Percentiles rank a stretch among this genome's conserved stretches.
Conservation (phyloP, 768 basidiomycete species). For the Hypsizygus marmoreus region DNA sequence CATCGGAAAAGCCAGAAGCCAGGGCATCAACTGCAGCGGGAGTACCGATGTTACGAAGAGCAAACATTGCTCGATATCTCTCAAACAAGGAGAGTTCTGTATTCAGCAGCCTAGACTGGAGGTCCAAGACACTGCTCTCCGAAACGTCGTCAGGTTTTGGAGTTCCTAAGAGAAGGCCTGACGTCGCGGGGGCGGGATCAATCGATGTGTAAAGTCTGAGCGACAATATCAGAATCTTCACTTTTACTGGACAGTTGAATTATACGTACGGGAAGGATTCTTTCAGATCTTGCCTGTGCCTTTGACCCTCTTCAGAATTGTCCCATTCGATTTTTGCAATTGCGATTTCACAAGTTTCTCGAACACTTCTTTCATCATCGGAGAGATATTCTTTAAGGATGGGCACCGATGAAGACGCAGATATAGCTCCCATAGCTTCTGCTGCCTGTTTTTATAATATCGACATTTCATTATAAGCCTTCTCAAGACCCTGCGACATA, state of each 20-base stretch:
- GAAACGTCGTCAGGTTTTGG: slow-evolving; percentile 54
- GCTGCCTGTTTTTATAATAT: slow-evolving; percentile 64
- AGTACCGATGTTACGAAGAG: slow-evolving; percentile 90
- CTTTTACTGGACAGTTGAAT: background rate
- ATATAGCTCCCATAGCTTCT: slow-evolving; percentile 98
- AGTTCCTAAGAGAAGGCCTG: slow-evolving; percentile 56
- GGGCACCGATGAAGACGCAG: slow-evolving; percentile 61
- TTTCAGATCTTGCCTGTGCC: slow-evolving; percentile 35
- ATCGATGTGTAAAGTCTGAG: slow-evolving; percentile 76
- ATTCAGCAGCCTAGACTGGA: slow-evolving; percentile 69
- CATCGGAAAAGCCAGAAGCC: slow-evolving; percentile 86
- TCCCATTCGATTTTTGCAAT: slow-evolving; percentile 96
- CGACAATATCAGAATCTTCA: background rate
- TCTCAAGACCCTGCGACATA: slow-evolving; percentile 29
- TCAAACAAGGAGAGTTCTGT: slow-evolving; percentile 75
- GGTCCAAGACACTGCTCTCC: slow-evolving; percentile 46
- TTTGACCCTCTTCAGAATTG: slow-evolving; percentile 69
- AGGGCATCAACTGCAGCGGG: slow-evolving; percentile 86
- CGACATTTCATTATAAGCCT: slow-evolving; percentile 12
- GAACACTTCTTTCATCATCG: slow-evolving; percentile 73
- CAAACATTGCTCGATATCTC: slow-evolving; percentile 98
- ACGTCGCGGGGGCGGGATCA: slow-evolving; percentile 86
- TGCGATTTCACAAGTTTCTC: slow-evolving; percentile 98
- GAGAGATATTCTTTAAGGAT: slow-evolving; percentile 69
- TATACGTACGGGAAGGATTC: slow-evolving; percentile 39